These are phyloP conservation scores for Mrakia gelida DNA, from an alignment of 768 basidiomycete species.

Conservation along the genomic window DNA sequence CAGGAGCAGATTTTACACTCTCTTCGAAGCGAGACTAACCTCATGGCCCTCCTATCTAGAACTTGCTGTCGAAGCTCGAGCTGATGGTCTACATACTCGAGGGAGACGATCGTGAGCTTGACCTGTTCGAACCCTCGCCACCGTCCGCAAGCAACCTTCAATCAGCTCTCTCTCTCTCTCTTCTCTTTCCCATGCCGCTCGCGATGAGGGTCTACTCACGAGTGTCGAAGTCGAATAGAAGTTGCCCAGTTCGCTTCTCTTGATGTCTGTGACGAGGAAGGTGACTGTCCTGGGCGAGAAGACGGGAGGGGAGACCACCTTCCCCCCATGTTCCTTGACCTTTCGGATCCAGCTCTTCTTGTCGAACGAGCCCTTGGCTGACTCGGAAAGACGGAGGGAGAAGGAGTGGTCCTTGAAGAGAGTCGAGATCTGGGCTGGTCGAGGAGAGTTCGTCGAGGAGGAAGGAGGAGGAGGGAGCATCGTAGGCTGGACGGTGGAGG, in stretches of 20 bases:
- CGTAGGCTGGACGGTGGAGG: too few species aligned
- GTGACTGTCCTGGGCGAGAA: neutral
- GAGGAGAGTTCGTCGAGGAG: too few species aligned
- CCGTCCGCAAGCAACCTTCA: neutral
- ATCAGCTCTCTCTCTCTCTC: neutral
- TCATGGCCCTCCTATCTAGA: neutral
- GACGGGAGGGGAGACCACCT: neutral
- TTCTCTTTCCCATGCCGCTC: too few species aligned
- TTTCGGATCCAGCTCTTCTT: neutral
- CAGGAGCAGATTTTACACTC: neutral
- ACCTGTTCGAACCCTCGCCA: neutral
- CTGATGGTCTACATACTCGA: neutral
- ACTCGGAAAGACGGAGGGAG: neutral
- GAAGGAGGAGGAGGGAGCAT: too few species aligned
- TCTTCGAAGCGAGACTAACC: neutral
- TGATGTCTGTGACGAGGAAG: conserved; percentile 12
- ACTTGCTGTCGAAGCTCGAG: neutral
- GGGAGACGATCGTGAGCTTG: neutral
- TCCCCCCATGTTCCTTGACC: neutral
- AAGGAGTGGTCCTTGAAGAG: neutral
- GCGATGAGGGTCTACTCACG: neutral
- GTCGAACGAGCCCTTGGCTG: neutral
- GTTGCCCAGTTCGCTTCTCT: neutral
- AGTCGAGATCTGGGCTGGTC: neutral
- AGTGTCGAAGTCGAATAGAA: neutral